Evolutionary conservation across 2,329 filamentous ascomycete genomes (phyloP).

Genomic region (Cytospora piceicola): DNA sequence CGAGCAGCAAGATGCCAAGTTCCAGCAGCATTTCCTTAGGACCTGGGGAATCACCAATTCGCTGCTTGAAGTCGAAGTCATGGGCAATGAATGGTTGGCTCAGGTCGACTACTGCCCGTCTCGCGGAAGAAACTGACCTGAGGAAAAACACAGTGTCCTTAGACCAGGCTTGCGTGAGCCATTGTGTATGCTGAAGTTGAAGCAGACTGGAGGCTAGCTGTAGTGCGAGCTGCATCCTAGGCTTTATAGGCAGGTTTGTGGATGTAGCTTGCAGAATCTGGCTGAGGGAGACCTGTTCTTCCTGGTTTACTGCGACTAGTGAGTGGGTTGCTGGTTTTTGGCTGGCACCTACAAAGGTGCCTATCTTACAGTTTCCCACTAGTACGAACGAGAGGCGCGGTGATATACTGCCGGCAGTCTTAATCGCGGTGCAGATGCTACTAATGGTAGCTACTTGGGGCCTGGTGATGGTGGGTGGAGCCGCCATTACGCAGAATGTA

Average conservation of each 20-base stretch:
- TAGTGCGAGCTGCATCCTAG: slow-evolving; percentile 33
- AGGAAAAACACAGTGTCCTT: slow-evolving; percentile 32
- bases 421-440: slow-evolving; percentile 26
- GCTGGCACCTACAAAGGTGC: not conserved
- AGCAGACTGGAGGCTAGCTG: slow-evolving; percentile 33
- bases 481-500: not conserved
- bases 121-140: too few relatives aligned
- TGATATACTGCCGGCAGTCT: slow-evolving; percentile 20
- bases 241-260: slow-evolving; percentile 9
- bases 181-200: slow-evolving; percentile 32
- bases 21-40: slow-evolving; percentile 33
- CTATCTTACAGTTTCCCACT: not conserved
- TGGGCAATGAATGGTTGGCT: slow-evolving; percentile 22
- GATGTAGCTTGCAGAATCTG: slow-evolving; percentile 2
- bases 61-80: slow-evolving; percentile 6
- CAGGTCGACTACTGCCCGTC: too few relatives aligned
- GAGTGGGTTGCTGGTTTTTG: not conserved
- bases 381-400: not conserved
- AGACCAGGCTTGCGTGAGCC: slow-evolving; percentile 30
- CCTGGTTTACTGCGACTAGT: not conserved
- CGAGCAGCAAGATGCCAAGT: slow-evolving; percentile 36
- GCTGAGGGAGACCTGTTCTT: not conserved
- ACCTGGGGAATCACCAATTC: slow-evolving; percentile 4
- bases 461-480: not conserved
- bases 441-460: not conserved